phyloP scores from a whole-genome alignment of 176 grass and related monocot genomes.

The Otatea glauca region DNA sequence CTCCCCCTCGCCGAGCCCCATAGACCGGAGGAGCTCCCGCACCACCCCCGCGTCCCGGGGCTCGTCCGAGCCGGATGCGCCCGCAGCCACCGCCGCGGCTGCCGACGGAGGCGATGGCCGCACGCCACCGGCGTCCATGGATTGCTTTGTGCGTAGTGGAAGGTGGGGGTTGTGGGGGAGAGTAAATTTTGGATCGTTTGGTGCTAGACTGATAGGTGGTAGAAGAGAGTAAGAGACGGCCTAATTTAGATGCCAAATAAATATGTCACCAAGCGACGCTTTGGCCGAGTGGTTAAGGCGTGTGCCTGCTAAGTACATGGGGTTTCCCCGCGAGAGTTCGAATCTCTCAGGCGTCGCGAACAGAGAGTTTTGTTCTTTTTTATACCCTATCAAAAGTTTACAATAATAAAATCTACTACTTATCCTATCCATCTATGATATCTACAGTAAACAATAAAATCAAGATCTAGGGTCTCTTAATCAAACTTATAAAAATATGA shows the following conservation, averaged over 20 bases:
- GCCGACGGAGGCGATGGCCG: slow-evolving; percentile 39
- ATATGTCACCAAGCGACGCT: slow-evolving; percentile 69
- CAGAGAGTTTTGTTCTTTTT: no score
- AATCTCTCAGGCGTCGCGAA: slow-evolving; percentile 67
- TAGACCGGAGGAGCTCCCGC: slow-evolving; percentile 88
- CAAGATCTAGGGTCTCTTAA: no score
- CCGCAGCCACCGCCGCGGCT: slow-evolving; percentile 21
- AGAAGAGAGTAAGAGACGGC: no score
- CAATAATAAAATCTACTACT: no score
- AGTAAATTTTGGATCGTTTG: no score
- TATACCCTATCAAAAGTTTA: no score
- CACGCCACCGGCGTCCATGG: slow-evolving; percentile 52
- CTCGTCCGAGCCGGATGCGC: slow-evolving; percentile 53
- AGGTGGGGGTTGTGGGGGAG: background rate
- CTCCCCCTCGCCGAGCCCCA: slow-evolving; percentile 85
- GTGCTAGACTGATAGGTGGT: no score
- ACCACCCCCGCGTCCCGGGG: slow-evolving; percentile 85
- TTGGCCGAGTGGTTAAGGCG: slow-evolving; percentile 99
- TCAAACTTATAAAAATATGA: no score
- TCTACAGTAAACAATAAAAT: no score
- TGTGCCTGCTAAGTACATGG: slow-evolving; percentile 99
- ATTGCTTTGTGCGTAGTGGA: background rate
- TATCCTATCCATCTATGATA: no score
- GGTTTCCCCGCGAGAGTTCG: slow-evolving; percentile 88
- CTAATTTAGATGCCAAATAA: no score